These are phyloP conservation scores for Sporothrix variecibatus DNA, from an alignment of 2,329 filamentous ascomycete species.

Conservation along the genomic window DNA sequence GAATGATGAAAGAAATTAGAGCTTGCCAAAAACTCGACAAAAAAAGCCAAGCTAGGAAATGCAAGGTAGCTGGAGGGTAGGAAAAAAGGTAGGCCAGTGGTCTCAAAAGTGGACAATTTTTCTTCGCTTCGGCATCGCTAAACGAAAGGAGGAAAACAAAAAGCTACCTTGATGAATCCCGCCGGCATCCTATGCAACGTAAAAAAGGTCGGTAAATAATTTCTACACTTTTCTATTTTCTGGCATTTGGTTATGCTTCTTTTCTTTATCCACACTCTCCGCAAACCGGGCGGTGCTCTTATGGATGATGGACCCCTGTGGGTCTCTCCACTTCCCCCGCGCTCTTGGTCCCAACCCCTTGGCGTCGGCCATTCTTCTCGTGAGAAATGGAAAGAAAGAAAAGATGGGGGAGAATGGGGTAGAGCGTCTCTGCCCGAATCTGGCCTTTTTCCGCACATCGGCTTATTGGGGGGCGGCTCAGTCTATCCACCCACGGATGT, in stretches of 20 bases:
- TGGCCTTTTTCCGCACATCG: background rate
- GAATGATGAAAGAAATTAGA: background rate
- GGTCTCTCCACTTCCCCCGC: background rate
- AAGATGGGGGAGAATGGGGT: background rate
- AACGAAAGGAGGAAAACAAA: background rate
- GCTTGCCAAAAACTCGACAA: background rate
- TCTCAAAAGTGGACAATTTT: background rate
- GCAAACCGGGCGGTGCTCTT: background rate
- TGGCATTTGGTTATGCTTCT: background rate
- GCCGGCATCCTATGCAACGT: too few species aligned
- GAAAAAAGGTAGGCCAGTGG: background rate
- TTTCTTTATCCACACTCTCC: background rate
- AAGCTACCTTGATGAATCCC: background rate
- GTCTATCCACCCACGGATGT: background rate
- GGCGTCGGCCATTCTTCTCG: background rate
- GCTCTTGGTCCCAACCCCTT: background rate
- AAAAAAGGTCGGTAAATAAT: too few species aligned
- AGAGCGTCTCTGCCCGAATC: background rate
- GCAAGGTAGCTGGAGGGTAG: background rate
- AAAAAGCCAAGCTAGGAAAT: background rate
- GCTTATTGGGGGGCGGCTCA: background rate
- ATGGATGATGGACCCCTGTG: conserved; percentile 5
- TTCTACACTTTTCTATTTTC: background rate
- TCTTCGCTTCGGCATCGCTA: background rate
- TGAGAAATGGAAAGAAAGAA: background rate